Percentiles rank a stretch among this genome's conserved stretches.
Evolutionary conservation across 2,329 filamentous ascomycete genomes (phyloP).

Genomic region (Arthrobotrys musiformis): DNA sequence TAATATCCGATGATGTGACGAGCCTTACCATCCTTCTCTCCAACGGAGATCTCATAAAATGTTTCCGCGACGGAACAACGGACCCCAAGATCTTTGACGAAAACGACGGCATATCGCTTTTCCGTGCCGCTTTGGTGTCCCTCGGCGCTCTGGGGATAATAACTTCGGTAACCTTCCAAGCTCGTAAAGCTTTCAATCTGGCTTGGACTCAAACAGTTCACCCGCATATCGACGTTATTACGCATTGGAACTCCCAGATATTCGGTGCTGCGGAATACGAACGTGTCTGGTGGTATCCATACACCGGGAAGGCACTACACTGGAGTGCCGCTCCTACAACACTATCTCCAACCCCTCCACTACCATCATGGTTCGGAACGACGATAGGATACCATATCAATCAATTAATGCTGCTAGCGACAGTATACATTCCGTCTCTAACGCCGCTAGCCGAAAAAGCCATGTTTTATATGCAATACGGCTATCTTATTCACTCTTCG

Average conservation of each 20-base stretch:
- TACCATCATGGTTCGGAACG: slow-evolving; percentile 81
- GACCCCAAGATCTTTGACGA: slow-evolving; percentile 63
- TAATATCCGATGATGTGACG: slow-evolving; percentile 81
- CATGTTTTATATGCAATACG: slow-evolving; percentile 97
- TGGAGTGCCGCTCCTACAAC: slow-evolving; percentile 85
- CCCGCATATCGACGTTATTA: slow-evolving; percentile 74
- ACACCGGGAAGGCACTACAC: slow-evolving; percentile 84
- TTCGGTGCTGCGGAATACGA: slow-evolving; percentile 92
- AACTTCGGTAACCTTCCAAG: slow-evolving; percentile 85
- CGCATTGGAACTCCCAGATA: slow-evolving; percentile 73
- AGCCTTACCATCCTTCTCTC: slow-evolving; percentile 82
- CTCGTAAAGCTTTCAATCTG: slow-evolving; percentile 83
- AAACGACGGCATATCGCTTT: slow-evolving; percentile 70
- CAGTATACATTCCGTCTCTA: slow-evolving; percentile 79
- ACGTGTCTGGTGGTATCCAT: slow-evolving; percentile 97
- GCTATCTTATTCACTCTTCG: slow-evolving; percentile 68
- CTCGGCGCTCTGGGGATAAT: slow-evolving; percentile 92
- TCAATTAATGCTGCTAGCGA: slow-evolving; percentile 85
- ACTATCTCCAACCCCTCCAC: slow-evolving; percentile 68
- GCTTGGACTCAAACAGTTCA: slow-evolving; percentile 85
- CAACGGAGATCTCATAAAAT: slow-evolving; percentile 78
- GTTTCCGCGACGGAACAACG: slow-evolving; percentile 71
- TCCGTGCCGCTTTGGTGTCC: slow-evolving; percentile 85
- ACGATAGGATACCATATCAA: slow-evolving; percentile 87
- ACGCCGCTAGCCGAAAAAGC: slow-evolving; percentile 94